phyloP scores from a whole-genome alignment of 1,284 basidiomycete genomes.

The Malassezia arunalokei region DNA sequence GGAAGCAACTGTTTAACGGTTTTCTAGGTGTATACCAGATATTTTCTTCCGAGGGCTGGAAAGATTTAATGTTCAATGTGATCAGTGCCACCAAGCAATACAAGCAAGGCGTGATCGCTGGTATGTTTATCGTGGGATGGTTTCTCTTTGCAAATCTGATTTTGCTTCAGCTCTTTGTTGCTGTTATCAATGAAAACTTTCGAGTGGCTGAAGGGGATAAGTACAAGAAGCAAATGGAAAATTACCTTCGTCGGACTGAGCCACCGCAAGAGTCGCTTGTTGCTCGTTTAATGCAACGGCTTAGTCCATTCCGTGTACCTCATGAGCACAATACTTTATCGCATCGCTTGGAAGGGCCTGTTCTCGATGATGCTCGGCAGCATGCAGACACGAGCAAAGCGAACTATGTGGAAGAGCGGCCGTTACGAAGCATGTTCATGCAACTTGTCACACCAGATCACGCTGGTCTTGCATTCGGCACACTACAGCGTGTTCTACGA shows the following conservation, averaged over 20 bases:
- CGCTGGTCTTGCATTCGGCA: constrained; percentile 16
- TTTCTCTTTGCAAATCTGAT: constrained; percentile 89
- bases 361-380: constrained; percentile 6
- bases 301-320: constrained; percentile 84
- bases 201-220: constrained; percentile 83
- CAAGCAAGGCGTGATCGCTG: constrained; percentile 62
- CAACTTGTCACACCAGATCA: constrained; percentile 13
- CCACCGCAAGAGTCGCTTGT: constrained; percentile 29
- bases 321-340: constrained; percentile 9
- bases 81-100: constrained; percentile 57
- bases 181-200: constrained; percentile 96
- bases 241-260: constrained; percentile 50
- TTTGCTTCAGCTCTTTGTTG: constrained; percentile 94
- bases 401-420: constrained; percentile 8
- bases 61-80: constrained; percentile 62
- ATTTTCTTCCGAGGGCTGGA: constrained; percentile 93
- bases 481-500: constrained; percentile 27
- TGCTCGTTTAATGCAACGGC: constrained; percentile 52
- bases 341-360: constrained; percentile 25
- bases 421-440: constrained; percentile 14
- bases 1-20: constrained; percentile 75
- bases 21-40: constrained; percentile 83
- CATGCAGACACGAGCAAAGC: constrained; percentile 3
- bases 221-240: constrained; percentile 64
- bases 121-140: constrained; percentile 71